These are phyloP conservation scores for Erodium texanum DNA, from an alignment of 441 rosid genomes.

Conservation along the genomic window DNA sequence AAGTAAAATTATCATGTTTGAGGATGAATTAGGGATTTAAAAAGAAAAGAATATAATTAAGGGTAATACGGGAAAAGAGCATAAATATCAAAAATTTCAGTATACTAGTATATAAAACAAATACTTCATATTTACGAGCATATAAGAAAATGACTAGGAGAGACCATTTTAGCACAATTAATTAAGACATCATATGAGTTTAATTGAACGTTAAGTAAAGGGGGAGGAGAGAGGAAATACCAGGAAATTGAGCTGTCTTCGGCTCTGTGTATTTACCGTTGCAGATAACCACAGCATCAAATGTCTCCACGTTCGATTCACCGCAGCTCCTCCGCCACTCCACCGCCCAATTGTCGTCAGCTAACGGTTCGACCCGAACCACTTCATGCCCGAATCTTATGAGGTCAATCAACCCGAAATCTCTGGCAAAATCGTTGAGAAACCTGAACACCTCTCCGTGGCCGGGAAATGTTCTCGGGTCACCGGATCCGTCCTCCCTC, in stretches of 20 bases:
- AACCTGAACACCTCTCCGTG: slow-evolving; percentile 15
- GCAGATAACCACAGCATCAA: slow-evolving; percentile 17
- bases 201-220: not conserved
- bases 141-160: no score
- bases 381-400: slow-evolving; percentile 14
- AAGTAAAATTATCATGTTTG: no score
- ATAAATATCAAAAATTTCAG: no score
- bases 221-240: not conserved
- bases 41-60: no score
- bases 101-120: no score
- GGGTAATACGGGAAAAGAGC: no score
- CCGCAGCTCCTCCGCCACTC: slow-evolving; percentile 5
- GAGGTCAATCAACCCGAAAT: slow-evolving; percentile 3
- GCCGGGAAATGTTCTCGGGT: slow-evolving; percentile 15
- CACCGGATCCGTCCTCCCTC: not conserved
- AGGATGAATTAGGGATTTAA: no score
- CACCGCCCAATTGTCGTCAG: slow-evolving; percentile 9
- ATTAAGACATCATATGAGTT: not conserved
- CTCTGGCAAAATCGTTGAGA: slow-evolving; percentile 9
- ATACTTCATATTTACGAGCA: no score
- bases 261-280: slow-evolving; percentile 14
- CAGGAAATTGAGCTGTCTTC: slow-evolving; percentile 3
- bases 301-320: slow-evolving; percentile 4
- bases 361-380: slow-evolving; percentile 2
- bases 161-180: no score